Conservation (phyloP, 2,329 filamentous ascomycete species). For the Pseudogymnoascus sp. region DNA sequence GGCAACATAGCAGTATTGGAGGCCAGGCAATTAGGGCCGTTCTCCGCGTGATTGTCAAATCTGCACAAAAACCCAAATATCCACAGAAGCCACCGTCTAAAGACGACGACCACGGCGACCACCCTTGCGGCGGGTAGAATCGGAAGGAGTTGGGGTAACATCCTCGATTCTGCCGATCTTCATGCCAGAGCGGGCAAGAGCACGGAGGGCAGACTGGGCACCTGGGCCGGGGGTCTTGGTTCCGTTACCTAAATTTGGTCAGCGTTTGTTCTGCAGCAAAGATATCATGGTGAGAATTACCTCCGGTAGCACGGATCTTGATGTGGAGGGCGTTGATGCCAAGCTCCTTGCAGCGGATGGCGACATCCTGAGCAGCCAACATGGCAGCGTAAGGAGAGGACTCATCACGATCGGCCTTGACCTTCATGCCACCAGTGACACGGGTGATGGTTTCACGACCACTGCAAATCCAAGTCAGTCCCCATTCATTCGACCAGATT, state of each 20-base stretch:
- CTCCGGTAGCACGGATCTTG: conserved; percentile 99
- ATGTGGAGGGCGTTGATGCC: conserved; percentile 96
- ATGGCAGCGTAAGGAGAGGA: conserved; percentile 99
- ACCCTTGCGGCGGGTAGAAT: conserved; percentile 99
- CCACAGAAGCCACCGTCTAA: conserved; percentile 44
- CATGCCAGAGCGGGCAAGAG: conserved; percentile 98
- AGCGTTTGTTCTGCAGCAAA: background rate
- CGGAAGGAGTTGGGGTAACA: conserved; percentile 96
- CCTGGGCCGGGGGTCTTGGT: conserved; percentile 99
- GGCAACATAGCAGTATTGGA: conserved; percentile 47
- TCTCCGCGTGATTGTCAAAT: conserved; percentile 65
- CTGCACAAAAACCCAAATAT: conserved; percentile 42
- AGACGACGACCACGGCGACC: conserved; percentile 99
- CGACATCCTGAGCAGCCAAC: conserved; percentile 99
- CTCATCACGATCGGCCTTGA: conserved; percentile 99
- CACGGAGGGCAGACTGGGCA: conserved; percentile 97
- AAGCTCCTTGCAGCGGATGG: conserved; percentile 77
- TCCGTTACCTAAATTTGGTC: conserved; percentile 63
- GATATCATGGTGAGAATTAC: conserved; percentile 37
- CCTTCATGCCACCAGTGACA: conserved; percentile 99
- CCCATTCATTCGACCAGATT: conserved; percentile 32
- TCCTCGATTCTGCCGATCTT: conserved; percentile 99
- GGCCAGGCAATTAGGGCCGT: conserved; percentile 59
- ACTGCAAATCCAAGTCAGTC: conserved; percentile 68
- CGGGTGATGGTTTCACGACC: conserved; percentile 99